Evolutionary conservation across 176 grass and related monocot species (phyloP).

Genomic region (Bothriochloa decipiens): DNA sequence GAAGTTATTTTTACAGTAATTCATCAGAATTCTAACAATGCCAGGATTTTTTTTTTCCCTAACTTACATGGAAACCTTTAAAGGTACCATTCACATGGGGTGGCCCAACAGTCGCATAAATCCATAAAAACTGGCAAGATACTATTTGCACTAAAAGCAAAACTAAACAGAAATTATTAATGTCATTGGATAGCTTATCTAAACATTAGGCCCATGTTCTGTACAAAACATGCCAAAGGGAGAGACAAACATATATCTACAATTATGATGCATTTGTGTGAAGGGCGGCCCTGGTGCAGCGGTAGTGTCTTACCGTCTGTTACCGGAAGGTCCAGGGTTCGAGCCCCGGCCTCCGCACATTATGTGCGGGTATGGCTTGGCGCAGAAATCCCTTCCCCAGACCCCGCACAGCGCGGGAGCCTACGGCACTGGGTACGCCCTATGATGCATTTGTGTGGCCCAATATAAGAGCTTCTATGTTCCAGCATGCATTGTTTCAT

Average conservation of each 20-base stretch:
- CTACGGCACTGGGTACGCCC: too few relatives aligned
- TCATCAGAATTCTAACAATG: not conserved
- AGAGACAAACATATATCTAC: not conserved
- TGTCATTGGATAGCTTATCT: not conserved
- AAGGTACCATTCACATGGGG: not conserved
- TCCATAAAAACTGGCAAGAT: not conserved
- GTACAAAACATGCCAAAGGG: not conserved
- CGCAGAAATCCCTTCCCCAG: too few relatives aligned
- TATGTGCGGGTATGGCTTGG: too few relatives aligned
- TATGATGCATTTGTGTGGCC: not conserved
- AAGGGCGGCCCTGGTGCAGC: too few relatives aligned
- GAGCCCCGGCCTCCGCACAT: too few relatives aligned
- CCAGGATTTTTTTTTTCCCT: not conserved
- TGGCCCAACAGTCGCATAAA: not conserved
- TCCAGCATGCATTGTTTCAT: slow-evolving; percentile 2
- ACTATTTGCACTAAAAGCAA: not conserved
- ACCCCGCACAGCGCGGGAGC: too few relatives aligned
- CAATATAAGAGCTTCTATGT: not conserved
- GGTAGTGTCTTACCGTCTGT: too few relatives aligned
- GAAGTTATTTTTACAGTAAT: not conserved
- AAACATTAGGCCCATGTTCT: not conserved
- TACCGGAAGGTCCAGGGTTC: too few relatives aligned
- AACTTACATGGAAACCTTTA: not conserved
- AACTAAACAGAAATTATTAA: not conserved
- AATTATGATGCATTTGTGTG: not conserved